A percentile compares a stretch with the other conserved stretches of the same genome.
Evolutionary conservation across 306 rosid genomes (phyloP).

Genomic region (Vicia faba): DNA sequence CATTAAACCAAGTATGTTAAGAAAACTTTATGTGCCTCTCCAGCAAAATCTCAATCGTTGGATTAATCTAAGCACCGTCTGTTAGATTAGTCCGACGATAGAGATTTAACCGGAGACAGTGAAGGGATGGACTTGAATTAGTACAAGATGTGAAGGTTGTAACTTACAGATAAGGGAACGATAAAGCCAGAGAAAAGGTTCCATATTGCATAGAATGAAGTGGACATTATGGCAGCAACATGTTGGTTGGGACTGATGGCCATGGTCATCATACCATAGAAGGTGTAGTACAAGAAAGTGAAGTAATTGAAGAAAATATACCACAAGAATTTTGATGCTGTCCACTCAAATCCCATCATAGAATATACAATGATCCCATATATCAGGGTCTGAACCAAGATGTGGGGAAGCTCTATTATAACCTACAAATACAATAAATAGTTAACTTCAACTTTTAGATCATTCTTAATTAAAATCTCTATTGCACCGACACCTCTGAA

Average conservation of each 20-base stretch:
- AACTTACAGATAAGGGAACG: constrained; percentile 68
- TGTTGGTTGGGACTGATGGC: constrained; percentile 71
- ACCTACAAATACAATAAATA: constrained; percentile 49
- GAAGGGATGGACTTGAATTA: background rate
- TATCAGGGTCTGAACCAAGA: constrained; percentile 58
- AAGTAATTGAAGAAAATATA: constrained; percentile 77
- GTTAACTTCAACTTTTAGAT: constrained; percentile 10
- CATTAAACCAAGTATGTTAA: background rate
- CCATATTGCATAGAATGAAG: constrained; percentile 72
- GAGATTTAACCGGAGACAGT: background rate
- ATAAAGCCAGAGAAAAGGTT: constrained; percentile 78
- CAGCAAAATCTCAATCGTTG: background rate
- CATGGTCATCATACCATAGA: constrained; percentile 88
- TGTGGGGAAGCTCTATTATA: constrained; percentile 66
- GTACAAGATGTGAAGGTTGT: constrained; percentile 14
- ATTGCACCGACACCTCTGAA: too few relatives aligned
- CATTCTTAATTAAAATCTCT: background rate
- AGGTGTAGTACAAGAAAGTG: constrained; percentile 69
- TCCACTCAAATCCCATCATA: constrained; percentile 83
- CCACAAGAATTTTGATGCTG: constrained; percentile 68
- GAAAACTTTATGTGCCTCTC: background rate
- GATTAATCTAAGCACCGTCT: background rate
- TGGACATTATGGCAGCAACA: constrained; percentile 60
- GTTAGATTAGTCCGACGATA: background rate
- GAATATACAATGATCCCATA: constrained; percentile 72